Conservation (phyloP, 345 rosid genomes). For the Syzygium jambos region DNA sequence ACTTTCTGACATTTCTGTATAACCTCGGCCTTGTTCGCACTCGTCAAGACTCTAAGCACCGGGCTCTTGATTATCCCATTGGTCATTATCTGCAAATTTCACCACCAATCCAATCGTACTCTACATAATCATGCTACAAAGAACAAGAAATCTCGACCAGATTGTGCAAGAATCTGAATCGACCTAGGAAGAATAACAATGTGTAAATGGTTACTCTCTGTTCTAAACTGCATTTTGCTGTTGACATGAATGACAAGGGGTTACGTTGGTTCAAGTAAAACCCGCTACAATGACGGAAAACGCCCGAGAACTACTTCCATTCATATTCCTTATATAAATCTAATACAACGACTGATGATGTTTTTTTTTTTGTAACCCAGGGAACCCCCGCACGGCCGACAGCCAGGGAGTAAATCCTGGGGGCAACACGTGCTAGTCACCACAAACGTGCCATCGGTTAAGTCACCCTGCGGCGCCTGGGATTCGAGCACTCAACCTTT, state of each 20-base stretch:
- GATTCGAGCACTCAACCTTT: too few species aligned
- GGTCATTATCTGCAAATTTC: conserved; percentile 35
- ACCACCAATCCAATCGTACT: neutral
- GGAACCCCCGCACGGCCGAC: too few species aligned
- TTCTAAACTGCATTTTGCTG: neutral
- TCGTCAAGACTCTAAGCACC: conserved; percentile 37
- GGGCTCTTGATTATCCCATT: conserved; percentile 49
- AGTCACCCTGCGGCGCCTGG: too few species aligned
- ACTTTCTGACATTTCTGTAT: conserved; percentile 32
- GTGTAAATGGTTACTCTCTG: neutral
- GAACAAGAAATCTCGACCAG: neutral
- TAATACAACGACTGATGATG: too few species aligned
- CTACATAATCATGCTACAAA: neutral
- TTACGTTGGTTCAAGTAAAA: neutral
- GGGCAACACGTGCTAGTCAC: too few species aligned
- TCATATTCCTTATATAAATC: too few species aligned
- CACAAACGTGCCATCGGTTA: too few species aligned
- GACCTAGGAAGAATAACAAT: neutral
- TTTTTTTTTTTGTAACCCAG: too few species aligned
- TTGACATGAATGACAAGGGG: neutral
- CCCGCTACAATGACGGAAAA: neutral
- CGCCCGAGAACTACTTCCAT: neutral
- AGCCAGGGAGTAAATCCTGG: too few species aligned
- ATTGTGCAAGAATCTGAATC: neutral
- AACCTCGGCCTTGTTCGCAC: conserved; percentile 26